These are phyloP conservation scores for Ceratocystiopsis minuta DNA, from an alignment of 2,329 filamentous ascomycete genomes.

Conservation along the genomic window DNA sequence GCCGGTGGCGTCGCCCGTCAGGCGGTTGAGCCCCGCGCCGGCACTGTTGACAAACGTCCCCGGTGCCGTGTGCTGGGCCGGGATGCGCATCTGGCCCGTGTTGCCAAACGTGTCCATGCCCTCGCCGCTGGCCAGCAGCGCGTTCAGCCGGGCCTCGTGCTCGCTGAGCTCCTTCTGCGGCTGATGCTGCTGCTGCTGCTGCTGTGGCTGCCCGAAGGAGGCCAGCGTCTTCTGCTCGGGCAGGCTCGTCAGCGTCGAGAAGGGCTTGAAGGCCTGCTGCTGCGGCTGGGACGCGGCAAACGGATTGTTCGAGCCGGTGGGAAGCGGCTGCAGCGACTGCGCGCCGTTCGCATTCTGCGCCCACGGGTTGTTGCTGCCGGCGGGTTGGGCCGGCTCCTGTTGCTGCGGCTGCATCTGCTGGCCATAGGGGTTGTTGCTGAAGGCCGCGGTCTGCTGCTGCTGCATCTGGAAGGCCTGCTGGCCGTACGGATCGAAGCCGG, in stretches of 20 bases:
- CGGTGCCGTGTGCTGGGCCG: constrained; percentile 87
- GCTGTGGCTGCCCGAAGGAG: constrained; percentile 31
- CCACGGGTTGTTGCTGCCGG: constrained; percentile 27
- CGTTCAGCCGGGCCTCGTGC: constrained; percentile 63
- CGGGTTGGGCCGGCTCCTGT: constrained; percentile 26
- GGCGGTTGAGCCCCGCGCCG: constrained; percentile 54
- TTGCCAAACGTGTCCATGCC: constrained; percentile 97
- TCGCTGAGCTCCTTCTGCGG: constrained; percentile 40
- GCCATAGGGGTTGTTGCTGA: constrained; percentile 17
- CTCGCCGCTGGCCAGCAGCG: constrained; percentile 69
- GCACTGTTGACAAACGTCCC: constrained; percentile 95
- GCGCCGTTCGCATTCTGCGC: too few relatives aligned
- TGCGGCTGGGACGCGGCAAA: constrained; percentile 42
- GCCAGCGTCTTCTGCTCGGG: constrained; percentile 69
- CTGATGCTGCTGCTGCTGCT: constrained; percentile 19
- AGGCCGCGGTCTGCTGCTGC: constrained; percentile 17
- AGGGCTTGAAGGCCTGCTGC: constrained; percentile 37
- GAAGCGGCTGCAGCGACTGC: constrained; percentile 56
- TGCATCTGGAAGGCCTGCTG: constrained; percentile 24
- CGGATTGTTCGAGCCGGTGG: constrained; percentile 94
- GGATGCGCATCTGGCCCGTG: constrained; percentile 87
- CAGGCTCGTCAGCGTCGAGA: constrained; percentile 56
- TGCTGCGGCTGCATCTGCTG: constrained; percentile 22
- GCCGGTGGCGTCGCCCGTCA: constrained; percentile 55
- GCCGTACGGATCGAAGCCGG: constrained; percentile 49